Percentiles rank a stretch among this genome's conserved stretches.
Evolutionary conservation across 2,329 filamentous ascomycete species (phyloP).

Genomic region (Colletotrichum sp.): DNA sequence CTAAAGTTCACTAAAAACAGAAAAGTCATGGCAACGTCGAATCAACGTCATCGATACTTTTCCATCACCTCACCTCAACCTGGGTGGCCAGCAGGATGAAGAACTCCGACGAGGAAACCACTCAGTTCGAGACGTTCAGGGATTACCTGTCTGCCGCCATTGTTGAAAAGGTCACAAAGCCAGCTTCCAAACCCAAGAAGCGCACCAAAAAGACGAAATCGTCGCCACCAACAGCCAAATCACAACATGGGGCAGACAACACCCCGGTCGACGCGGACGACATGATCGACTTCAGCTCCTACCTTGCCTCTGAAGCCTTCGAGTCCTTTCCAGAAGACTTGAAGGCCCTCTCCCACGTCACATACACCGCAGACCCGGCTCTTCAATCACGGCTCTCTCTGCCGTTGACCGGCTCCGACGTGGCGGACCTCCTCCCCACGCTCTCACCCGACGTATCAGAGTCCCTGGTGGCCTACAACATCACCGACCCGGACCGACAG

Average conservation of each 20-base stretch:
- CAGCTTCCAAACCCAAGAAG: constrained; percentile 49
- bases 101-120: constrained; percentile 27
- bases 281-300: constrained; percentile 81
- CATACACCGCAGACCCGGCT: constrained; percentile 50
- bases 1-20: neutral
- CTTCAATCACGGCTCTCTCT: constrained; percentile 62
- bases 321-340: constrained; percentile 65
- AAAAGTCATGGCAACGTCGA: neutral
- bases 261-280: constrained; percentile 61
- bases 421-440: constrained; percentile 54
- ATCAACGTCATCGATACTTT: constrained; percentile 9
- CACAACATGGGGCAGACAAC: neutral
- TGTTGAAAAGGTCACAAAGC: constrained; percentile 61
- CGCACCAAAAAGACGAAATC: constrained; percentile 37
- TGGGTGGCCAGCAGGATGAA: constrained; percentile 47
- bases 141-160: constrained; percentile 76
- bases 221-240: neutral
- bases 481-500: constrained; percentile 52
- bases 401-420: constrained; percentile 57
- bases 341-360: constrained; percentile 64
- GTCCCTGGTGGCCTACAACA: constrained; percentile 69
- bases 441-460: constrained; percentile 68
- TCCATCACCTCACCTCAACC: neutral
- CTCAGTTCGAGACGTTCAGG: constrained; percentile 62
- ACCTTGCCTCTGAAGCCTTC: constrained; percentile 75